phyloP scores from a whole-genome alignment of 1,284 basidiomycete genomes.

The Ganoderma meredithae region DNA sequence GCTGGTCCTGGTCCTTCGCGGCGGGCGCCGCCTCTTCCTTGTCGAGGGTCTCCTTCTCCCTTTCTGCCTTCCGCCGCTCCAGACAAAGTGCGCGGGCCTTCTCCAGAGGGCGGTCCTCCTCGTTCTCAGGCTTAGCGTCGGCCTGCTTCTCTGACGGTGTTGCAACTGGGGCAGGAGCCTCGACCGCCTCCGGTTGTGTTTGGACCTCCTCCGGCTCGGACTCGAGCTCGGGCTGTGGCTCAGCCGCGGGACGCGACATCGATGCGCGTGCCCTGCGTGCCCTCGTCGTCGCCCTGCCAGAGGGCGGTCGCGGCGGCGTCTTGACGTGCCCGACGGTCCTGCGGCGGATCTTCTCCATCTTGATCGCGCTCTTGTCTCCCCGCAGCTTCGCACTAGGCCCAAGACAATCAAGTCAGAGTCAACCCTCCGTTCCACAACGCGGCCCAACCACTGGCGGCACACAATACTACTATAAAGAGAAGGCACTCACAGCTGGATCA shows the following conservation, averaged over 20 bases:
- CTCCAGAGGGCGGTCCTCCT: conserved; percentile 4
- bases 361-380: neutral
- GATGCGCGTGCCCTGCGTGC: neutral
- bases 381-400: neutral
- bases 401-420: neutral
- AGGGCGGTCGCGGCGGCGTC: neutral
- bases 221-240: neutral
- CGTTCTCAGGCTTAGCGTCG: neutral
- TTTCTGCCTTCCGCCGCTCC: neutral
- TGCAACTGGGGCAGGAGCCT: neutral
- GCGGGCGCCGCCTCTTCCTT: neutral
- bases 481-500: conserved; percentile 1
- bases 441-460: neutral
- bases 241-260: neutral
- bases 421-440: neutral
- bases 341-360: conserved; percentile 5
- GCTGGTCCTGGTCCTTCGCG: neutral
- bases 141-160: neutral
- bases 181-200: neutral
- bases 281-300: neutral
- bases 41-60: neutral
- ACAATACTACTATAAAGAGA: neutral
- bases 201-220: neutral
- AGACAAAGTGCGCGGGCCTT: neutral
- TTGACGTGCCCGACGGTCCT: conserved; percentile 1